These are phyloP conservation scores for Tuber indicum DNA, from an alignment of 495 filamentous ascomycete genomes.

Conservation along the genomic window DNA sequence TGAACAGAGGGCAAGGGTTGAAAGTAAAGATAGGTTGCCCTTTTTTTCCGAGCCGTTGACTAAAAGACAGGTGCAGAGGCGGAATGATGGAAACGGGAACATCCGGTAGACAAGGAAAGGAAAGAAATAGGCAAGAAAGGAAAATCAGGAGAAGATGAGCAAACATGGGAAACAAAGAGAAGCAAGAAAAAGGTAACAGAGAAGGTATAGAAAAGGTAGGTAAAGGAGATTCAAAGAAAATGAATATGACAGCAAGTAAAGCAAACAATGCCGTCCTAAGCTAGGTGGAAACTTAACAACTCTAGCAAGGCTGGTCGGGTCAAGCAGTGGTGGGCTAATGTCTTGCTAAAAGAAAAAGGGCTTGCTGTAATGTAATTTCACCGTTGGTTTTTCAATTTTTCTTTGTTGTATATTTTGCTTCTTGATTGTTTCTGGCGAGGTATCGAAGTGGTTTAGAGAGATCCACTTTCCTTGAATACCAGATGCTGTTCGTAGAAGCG, in stretches of 20 bases:
- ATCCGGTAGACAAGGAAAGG: neutral
- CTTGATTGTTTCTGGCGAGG: neutral
- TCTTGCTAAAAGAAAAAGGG: neutral
- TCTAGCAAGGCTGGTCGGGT: neutral
- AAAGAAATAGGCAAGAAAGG: neutral
- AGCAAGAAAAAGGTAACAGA: neutral
- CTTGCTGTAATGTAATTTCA: neutral
- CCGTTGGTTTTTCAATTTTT: neutral
- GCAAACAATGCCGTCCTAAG: neutral
- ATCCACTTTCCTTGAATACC: constrained; percentile 39
- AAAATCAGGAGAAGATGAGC: neutral
- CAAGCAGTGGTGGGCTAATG: neutral
- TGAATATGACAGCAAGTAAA: neutral
- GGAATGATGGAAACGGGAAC: constrained; percentile 2
- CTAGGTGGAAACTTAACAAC: neutral
- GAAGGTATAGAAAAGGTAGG: neutral
- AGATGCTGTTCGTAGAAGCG: constrained; percentile 57
- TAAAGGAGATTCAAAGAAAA: neutral
- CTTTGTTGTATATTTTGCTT: neutral
- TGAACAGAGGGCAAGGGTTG: neutral
- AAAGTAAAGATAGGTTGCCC: neutral
- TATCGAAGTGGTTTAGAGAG: constrained; percentile 19
- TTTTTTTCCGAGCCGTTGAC: constrained; percentile 7
- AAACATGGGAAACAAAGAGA: neutral
- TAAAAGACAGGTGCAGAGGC: neutral